A percentile compares a stretch with the other conserved stretches of the same genome.
Evolutionary conservation across 805 yeast genomes (phyloP).

Genomic region (Phaffomyces opuntiae): DNA sequence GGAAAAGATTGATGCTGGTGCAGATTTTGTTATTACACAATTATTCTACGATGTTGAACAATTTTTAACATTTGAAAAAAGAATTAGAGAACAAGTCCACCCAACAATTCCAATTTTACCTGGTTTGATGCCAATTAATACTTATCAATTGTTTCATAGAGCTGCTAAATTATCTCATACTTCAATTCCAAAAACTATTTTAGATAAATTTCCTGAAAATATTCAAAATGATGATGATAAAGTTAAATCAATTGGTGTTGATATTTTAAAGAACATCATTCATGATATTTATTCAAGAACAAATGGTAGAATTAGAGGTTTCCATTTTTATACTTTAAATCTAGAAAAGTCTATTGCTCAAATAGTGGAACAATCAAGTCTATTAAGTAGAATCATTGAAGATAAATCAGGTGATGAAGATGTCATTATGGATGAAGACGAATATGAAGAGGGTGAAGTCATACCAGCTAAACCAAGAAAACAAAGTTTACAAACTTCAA

Average conservation of each 20-base stretch:
- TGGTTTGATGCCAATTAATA: constrained; percentile 88
- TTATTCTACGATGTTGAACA: constrained; percentile 82
- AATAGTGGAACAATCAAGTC: constrained; percentile 56
- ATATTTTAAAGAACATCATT: constrained; percentile 57
- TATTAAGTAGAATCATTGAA: constrained; percentile 42
- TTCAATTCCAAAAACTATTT: constrained; percentile 54
- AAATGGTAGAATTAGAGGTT: constrained; percentile 59
- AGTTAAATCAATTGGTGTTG: constrained; percentile 80
- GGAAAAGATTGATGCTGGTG: constrained; percentile 90
- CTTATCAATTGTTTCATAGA: constrained; percentile 72
- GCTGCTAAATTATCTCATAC: constrained; percentile 91
- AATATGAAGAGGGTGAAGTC: constrained; percentile 2
- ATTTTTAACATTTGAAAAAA: constrained; percentile 57
- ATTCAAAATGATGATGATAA: constrained; percentile 67
- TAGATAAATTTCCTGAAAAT: constrained; percentile 45
- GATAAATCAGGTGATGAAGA: constrained; percentile 35
- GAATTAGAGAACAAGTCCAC: constrained; percentile 37
- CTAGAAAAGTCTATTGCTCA: constrained; percentile 89
- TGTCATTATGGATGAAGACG: constrained; percentile 26
- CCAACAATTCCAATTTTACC: constrained; percentile 60
- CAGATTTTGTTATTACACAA: constrained; percentile 89
- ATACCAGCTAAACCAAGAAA: constrained; percentile 5
- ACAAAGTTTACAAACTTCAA: constrained; percentile 29
- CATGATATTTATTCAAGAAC: constrained; percentile 47
- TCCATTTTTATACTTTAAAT: constrained; percentile 89